phyloP scores from a whole-genome alignment of 768 basidiomycete genomes.

The Crepidotus variabilis region DNA sequence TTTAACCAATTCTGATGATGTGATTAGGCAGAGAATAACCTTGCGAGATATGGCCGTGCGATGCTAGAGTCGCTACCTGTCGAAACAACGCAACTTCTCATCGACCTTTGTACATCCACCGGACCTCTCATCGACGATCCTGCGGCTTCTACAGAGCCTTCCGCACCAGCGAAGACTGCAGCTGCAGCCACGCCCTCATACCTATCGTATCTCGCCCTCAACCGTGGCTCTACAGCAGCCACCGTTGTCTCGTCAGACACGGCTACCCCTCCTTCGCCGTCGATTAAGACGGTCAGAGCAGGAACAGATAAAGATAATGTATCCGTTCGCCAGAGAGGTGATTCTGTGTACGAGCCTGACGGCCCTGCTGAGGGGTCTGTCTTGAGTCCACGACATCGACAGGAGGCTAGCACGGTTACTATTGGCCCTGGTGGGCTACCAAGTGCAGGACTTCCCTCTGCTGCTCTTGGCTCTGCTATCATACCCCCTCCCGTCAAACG shows the following conservation, averaged over 20 bases:
- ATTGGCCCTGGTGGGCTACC: background rate
- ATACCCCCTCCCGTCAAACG: constrained; percentile 38
- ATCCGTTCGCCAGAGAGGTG: constrained; percentile 25
- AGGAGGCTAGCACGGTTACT: background rate
- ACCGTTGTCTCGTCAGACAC: constrained; percentile 34
- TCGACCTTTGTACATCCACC: constrained; percentile 83
- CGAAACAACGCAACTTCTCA: constrained; percentile 87
- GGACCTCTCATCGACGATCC: constrained; percentile 38
- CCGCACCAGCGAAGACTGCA: constrained; percentile 14
- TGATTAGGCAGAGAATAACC: constrained; percentile 74
- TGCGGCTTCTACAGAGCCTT: constrained; percentile 25
- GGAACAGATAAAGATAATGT: constrained; percentile 20
- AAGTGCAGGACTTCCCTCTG: constrained; percentile 5
- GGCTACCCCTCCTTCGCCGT: constrained; percentile 38
- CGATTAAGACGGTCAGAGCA: constrained; percentile 41
- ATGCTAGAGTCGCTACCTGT: constrained; percentile 79
- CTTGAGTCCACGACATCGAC: constrained; percentile 10
- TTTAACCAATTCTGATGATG: background rate
- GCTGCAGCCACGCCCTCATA: constrained; percentile 53
- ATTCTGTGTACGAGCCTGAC: constrained; percentile 31
- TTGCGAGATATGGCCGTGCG: constrained; percentile 84
- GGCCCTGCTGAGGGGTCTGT: constrained; percentile 25
- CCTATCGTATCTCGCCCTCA: constrained; percentile 76
- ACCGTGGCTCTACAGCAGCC: constrained; percentile 45
- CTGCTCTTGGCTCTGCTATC: constrained; percentile 1